Percentiles rank a stretch among this genome's conserved stretches.
Conservation (phyloP, 2,329 filamentous ascomycete species). For the Fusarium lyarnte region DNA sequence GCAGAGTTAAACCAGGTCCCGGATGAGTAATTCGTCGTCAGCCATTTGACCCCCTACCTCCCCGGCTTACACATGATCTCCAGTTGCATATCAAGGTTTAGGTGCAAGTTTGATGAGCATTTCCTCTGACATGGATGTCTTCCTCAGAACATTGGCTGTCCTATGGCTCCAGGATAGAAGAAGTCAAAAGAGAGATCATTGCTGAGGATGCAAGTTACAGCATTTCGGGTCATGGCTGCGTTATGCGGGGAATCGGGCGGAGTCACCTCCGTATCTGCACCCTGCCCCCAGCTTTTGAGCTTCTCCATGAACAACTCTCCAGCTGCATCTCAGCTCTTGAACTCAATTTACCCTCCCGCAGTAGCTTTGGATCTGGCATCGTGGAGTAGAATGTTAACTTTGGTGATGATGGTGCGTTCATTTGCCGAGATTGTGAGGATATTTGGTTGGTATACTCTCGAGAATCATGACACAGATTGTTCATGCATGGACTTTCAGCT, state of each 20-base stretch:
- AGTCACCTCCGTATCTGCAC: constrained; percentile 1
- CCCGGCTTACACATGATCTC: constrained; percentile 1
- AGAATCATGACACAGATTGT: background rate
- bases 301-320: background rate
- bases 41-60: constrained; percentile 9
- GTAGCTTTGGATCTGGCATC: background rate
- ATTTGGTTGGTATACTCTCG: constrained; percentile 1
- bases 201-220: background rate
- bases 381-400: background rate
- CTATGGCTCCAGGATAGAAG: background rate
- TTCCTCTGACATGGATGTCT: background rate
- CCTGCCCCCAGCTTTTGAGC: background rate
- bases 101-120: background rate
- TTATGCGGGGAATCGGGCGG: constrained; percentile 4
- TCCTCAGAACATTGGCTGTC: too few relatives aligned
- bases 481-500: background rate
- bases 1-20: constrained; percentile 39
- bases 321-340: background rate
- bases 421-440: background rate
- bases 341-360: background rate
- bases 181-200: background rate
- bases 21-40: constrained; percentile 20
- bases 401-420: background rate
- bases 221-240: background rate
- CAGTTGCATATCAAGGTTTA: background rate